A percentile compares a stretch with the other conserved stretches of the same genome.
Conservation (phyloP, 1,139 yeast species). For the Tardiomyces depauwii region DNA sequence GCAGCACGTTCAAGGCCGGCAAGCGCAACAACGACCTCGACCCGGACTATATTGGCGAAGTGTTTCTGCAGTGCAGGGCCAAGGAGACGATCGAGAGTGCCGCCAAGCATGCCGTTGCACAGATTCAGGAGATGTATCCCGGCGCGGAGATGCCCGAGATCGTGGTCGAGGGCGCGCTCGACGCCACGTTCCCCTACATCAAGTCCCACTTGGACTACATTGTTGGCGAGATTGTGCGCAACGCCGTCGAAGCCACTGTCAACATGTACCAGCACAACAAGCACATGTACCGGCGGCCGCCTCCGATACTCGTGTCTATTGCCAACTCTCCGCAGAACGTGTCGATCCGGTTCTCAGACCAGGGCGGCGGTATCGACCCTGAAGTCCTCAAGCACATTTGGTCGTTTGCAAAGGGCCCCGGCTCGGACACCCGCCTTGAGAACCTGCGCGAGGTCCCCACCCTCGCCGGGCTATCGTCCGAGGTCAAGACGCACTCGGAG, state of each 20-base stretch:
- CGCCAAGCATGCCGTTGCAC: conserved; percentile 40
- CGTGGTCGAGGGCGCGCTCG: conserved; percentile 51
- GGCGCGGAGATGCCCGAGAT: conserved; percentile 56
- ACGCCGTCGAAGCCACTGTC: conserved; percentile 73
- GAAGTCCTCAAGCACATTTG: conserved; percentile 54
- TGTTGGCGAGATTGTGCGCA: conserved; percentile 76
- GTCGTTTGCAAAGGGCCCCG: conserved; percentile 48
- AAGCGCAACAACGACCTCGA: conserved; percentile 26
- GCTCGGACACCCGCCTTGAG: conserved; percentile 18
- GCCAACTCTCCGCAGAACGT: conserved; percentile 56
- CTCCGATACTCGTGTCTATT: conserved; percentile 64
- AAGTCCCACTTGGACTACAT: conserved; percentile 78
- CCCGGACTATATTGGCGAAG: conserved; percentile 74
- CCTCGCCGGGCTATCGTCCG: conserved; percentile 27
- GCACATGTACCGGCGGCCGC: conserved; percentile 29
- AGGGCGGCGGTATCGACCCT: conserved; percentile 73
- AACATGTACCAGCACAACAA: conserved; percentile 28
- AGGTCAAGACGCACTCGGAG: conserved; percentile 9
- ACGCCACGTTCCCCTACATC: conserved; percentile 66
- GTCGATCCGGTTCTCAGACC: conserved; percentile 71
- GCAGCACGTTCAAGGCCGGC: conserved; percentile 42
- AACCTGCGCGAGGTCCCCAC: conserved; percentile 27
- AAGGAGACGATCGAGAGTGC: conserved; percentile 53
- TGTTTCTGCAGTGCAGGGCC: conserved; percentile 70
- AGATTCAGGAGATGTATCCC: conserved; percentile 34